Evolutionary conservation across 495 filamentous ascomycete genomes (phyloP).

Genomic region (Podospora anserina): DNA sequence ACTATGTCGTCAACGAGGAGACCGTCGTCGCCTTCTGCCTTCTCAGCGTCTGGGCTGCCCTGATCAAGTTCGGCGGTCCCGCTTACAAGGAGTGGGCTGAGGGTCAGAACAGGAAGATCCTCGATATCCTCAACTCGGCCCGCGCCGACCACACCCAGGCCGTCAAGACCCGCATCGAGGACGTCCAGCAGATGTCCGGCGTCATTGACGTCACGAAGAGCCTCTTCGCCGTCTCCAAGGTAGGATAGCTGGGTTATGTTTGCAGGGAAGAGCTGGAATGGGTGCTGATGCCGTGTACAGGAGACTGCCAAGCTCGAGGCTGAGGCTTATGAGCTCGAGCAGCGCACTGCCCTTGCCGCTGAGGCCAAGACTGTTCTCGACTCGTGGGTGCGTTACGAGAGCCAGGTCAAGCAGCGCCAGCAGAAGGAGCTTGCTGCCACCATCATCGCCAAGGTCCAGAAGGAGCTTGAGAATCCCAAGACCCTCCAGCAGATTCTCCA

Average conservation of each 20-base stretch:
- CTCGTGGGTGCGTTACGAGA: slow-evolving; percentile 97
- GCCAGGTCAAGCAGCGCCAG: slow-evolving; percentile 96
- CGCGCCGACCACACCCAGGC: slow-evolving; percentile 91
- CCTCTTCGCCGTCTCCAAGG: slow-evolving; percentile 97
- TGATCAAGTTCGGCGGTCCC: slow-evolving; percentile 89
- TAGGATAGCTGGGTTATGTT: slow-evolving; percentile 35
- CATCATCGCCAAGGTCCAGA: slow-evolving; percentile 93
- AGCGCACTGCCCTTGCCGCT: slow-evolving; percentile 78
- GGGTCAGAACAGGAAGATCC: slow-evolving; percentile 79
- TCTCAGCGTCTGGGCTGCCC: slow-evolving; percentile 80
- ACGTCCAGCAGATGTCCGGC: slow-evolving; percentile 83
- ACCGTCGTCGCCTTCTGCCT: slow-evolving; percentile 85
- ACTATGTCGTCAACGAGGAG: slow-evolving; percentile 99
- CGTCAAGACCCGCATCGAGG: slow-evolving; percentile 88
- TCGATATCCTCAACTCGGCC: slow-evolving; percentile 86
- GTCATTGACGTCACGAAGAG: slow-evolving; percentile 96
- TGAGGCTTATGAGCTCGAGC: slow-evolving; percentile 93
- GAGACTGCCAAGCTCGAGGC: slow-evolving; percentile 96
- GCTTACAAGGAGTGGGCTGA: slow-evolving; percentile 91
- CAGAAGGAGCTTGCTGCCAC: slow-evolving; percentile 90
- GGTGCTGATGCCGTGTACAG: slow-evolving; percentile 47
- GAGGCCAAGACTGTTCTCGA: slow-evolving; percentile 96
- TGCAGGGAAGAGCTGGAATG: not conserved
- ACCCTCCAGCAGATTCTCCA: slow-evolving; percentile 89
- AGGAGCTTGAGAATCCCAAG: slow-evolving; percentile 97